Evolutionary conservation across 352 stramenopile genomes (phyloP), one percentile per base, ranked within the genome.

Genomic region (Globisporangium nunn): DNA sequence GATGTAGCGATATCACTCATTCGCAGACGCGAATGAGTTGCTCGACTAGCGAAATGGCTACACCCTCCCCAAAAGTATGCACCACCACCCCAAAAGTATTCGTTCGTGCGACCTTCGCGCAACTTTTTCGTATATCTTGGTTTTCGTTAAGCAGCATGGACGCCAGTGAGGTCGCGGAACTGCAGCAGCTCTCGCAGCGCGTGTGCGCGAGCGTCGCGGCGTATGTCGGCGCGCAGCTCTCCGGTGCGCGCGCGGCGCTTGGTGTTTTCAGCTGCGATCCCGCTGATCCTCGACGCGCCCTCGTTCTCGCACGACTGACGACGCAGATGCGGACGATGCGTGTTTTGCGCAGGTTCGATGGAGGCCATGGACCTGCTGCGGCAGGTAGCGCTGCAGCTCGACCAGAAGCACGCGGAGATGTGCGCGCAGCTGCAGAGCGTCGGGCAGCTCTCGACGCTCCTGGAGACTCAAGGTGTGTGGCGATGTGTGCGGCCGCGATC

Each of bases 281-380:
- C 11, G 37, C 6, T 43, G 12, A 43, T 43, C 15, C 37, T 12
- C 37, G 37, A 17, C 1, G 6, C 37, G 37, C 12, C 2, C 11
- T 43, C 37, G 37, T 43, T 43, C 11, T 43, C 37, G 37, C 11
- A 12, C 3, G 4, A 12, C 37, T 43, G 37, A 37, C 6, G 33
- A 5, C 6, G 6, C 10, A 37, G 6, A 5, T 37, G 6, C 10
- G 33, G 5, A 43, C 5, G 35, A 41, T 41, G 35, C 14, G 11
- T 12, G 37, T 10, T 6, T 8, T 2, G 11, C 17, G 17, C 43
- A 93, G 84, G 78, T 23, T 91, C 84, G 12, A 59, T 86, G 4
- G 84, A 91, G 64, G 81, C 66, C 30, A 91, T 89, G 78, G 64
- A 86, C 54, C 46, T 91, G 48, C 67, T 91, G 56, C 61, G 86